Conservation (phyloP, 345 rosid genomes). For the Luvunga scandens region DNA sequence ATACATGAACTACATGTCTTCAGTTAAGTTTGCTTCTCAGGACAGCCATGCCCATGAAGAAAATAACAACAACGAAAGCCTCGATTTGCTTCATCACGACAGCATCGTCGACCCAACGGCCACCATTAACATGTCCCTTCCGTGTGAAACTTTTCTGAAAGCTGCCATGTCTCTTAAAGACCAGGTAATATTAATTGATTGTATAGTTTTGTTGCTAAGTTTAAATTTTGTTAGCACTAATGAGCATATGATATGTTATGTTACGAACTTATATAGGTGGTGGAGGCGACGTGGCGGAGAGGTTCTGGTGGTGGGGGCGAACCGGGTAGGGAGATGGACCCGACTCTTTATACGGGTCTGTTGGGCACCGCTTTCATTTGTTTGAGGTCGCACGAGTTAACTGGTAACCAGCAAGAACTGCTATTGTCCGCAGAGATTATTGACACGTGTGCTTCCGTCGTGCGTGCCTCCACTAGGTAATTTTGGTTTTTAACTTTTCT, state of each 20-base stretch:
- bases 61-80: slow-evolving; percentile 19
- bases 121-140: slow-evolving; percentile 29
- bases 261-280: slow-evolving; percentile 36
- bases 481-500: no score
- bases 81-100: slow-evolving; percentile 27
- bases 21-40: slow-evolving; percentile 37
- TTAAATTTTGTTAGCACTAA: no score
- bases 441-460: slow-evolving; percentile 52
- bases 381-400: slow-evolving; percentile 71
- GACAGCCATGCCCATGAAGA: slow-evolving; percentile 27
- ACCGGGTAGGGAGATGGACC: slow-evolving; percentile 35
- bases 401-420: slow-evolving; percentile 58
- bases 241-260: not conserved
- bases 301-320: slow-evolving; percentile 8
- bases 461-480: slow-evolving; percentile 60
- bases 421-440: slow-evolving; percentile 54
- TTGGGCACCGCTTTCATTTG: slow-evolving; percentile 79
- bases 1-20: slow-evolving; percentile 25
- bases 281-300: slow-evolving; percentile 59
- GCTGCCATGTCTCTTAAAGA: slow-evolving; percentile 75
- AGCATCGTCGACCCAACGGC: slow-evolving; percentile 34
- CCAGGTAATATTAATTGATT: slow-evolving; percentile 34
- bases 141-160: slow-evolving; percentile 43
- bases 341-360: slow-evolving; percentile 70
- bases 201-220: not conserved